Evolutionary conservation across 257 asterid species (phyloP).

Genomic region (Avicennia marina): DNA sequence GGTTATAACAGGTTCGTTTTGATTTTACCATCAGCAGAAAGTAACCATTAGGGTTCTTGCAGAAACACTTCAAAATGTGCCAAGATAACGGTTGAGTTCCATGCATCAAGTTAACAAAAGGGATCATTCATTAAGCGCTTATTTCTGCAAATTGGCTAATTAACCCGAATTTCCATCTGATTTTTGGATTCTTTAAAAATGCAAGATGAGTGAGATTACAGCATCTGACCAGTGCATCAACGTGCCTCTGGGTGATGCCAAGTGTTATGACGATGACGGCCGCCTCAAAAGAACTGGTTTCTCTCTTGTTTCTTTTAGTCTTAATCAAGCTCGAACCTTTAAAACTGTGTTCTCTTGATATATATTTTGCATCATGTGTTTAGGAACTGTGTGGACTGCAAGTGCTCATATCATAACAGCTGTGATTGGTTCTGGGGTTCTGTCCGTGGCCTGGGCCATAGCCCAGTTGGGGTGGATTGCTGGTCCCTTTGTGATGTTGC

Average conservation of each 20-base stretch:
- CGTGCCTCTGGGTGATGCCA: slow-evolving; percentile 28
- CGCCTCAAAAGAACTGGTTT: slow-evolving; percentile 42
- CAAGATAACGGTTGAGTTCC: too few relatives aligned
- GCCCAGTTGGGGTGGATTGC: slow-evolving; percentile 54
- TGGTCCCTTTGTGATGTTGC: slow-evolving; percentile 37
- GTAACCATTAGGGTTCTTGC: too few relatives aligned
- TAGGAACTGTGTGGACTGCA: slow-evolving; percentile 47
- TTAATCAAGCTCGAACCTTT: not conserved
- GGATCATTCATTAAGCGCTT: too few relatives aligned
- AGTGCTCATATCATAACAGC: slow-evolving; percentile 55
- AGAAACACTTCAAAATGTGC: too few relatives aligned
- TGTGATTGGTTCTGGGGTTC: slow-evolving; percentile 45
- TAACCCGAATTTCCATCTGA: too few relatives aligned
- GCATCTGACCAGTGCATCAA: slow-evolving; percentile 37
- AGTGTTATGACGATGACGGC: slow-evolving; percentile 47
- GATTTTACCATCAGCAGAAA: too few relatives aligned
- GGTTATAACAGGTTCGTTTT: too few relatives aligned
- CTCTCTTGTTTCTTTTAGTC: not conserved
- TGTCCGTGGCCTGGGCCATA: slow-evolving; percentile 44
- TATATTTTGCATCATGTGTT: too few relatives aligned
- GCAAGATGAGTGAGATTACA: slow-evolving; percentile 43
- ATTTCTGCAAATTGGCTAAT: too few relatives aligned
- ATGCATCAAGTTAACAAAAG: too few relatives aligned
- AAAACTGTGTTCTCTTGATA: not conserved
- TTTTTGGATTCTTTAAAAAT: too few relatives aligned